phyloP scores from a whole-genome alignment of 257 asterid species.

The Voacanga thouarsii region DNA sequence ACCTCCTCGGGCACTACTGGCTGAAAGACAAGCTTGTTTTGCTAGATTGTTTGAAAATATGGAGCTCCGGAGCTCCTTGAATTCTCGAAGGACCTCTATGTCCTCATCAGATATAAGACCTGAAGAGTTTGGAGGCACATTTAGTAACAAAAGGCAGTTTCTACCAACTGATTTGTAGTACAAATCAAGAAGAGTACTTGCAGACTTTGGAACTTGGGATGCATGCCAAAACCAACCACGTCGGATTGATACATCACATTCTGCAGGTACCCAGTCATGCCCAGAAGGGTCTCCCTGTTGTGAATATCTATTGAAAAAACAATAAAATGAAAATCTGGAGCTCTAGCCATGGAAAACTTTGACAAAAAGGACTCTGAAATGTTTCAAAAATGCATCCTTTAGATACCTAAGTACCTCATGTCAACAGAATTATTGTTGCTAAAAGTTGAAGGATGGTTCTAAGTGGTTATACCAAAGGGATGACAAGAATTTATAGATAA shows the following conservation, averaged over 20 bases:
- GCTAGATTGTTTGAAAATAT: slow-evolving; percentile 70
- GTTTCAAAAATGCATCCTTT: background rate
- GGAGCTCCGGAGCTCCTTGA: slow-evolving; percentile 49
- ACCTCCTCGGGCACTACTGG: slow-evolving; percentile 72
- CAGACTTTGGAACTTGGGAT: slow-evolving; percentile 75
- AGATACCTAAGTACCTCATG: background rate
- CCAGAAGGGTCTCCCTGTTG: slow-evolving; percentile 79
- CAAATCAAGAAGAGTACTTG: slow-evolving; percentile 73
- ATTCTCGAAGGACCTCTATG: slow-evolving; percentile 71
- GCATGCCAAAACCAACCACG: slow-evolving; percentile 98
- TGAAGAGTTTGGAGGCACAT: slow-evolving; percentile 90
- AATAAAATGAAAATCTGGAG: slow-evolving; percentile 6
- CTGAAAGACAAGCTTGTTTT: slow-evolving; percentile 44
- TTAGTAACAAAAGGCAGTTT: slow-evolving; percentile 77
- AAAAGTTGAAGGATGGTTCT: background rate
- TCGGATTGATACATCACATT: slow-evolving; percentile 89
- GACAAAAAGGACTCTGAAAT: background rate
- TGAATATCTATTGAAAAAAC: slow-evolving; percentile 43
- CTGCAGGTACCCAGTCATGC: slow-evolving; percentile 92
- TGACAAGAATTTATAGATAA: background rate
- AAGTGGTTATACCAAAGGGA: background rate
- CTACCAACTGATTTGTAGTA: slow-evolving; percentile 90
- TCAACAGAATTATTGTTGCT: background rate
- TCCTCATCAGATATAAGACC: slow-evolving; percentile 89
- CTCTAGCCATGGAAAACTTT: background rate